Evolutionary conservation across 2,329 filamentous ascomycete genomes (phyloP).

Genomic region (Fusarium chlamydosporum): DNA sequence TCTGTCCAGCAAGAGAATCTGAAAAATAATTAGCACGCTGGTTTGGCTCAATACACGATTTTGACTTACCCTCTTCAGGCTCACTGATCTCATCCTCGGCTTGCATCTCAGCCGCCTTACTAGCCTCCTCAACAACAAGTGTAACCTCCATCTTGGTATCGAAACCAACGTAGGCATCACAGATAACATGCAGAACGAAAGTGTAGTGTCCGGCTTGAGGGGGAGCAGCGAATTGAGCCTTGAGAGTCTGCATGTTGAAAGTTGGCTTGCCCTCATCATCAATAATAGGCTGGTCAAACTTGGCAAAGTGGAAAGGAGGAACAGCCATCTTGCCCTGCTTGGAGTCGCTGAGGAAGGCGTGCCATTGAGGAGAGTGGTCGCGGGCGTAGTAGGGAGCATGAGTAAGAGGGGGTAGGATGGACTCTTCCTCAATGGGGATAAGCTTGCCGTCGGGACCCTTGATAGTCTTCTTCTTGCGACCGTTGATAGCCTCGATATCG

Average conservation of each 20-base stretch:
- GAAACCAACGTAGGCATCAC: constrained; percentile 94
- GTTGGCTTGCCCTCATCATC: constrained; percentile 86
- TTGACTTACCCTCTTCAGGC: constrained; percentile 88
- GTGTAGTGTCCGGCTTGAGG: constrained; percentile 93
- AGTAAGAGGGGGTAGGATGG: constrained; percentile 84
- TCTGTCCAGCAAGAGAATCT: constrained; percentile 93
- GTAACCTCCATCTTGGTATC: constrained; percentile 94
- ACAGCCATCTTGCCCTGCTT: constrained; percentile 97
- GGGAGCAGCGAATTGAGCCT: constrained; percentile 96
- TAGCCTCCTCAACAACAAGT: constrained; percentile 88
- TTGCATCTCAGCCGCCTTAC: constrained; percentile 83
- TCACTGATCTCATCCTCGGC: constrained; percentile 97
- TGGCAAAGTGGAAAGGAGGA: constrained; percentile 93
- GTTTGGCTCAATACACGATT: not conserved
- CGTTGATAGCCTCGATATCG: constrained; percentile 87
- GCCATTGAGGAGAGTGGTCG: constrained; percentile 91
- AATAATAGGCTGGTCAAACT: constrained; percentile 91
- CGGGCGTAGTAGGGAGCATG: constrained; percentile 92
- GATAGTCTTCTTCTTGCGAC: constrained; percentile 77
- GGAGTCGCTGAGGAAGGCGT: constrained; percentile 93
- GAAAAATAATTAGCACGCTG: constrained; percentile 46
- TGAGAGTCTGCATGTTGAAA: constrained; percentile 94
- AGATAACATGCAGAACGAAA: constrained; percentile 93
- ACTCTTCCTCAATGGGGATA: constrained; percentile 70
- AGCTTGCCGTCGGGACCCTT: constrained; percentile 73